Percentiles rank a stretch among this genome's conserved stretches.
phyloP scores from a whole-genome alignment of 352 stramenopile species.

The Aphanomyces cochlioides region DNA sequence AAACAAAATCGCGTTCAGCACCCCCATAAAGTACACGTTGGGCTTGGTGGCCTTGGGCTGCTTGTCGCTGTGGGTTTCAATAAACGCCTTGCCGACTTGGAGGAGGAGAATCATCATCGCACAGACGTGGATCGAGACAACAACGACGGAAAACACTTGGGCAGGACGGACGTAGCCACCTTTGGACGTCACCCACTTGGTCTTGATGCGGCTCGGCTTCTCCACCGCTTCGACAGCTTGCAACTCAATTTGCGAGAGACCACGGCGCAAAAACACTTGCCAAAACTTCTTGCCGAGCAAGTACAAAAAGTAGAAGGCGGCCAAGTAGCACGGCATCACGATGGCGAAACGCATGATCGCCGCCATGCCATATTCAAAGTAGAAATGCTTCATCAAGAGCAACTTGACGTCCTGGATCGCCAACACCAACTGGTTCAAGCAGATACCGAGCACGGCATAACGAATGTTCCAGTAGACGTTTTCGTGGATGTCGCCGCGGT shows the following conservation, averaged over 20 bases:
- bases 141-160: slow-evolving; percentile 66
- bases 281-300: slow-evolving; percentile 67
- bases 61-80: slow-evolving; percentile 31
- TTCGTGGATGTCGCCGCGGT: slow-evolving; percentile 64
- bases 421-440: slow-evolving; percentile 71
- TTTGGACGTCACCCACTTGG: slow-evolving; percentile 64
- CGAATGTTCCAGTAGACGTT: slow-evolving; percentile 72
- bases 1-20: slow-evolving; percentile 76
- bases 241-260: slow-evolving; percentile 24
- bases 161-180: slow-evolving; percentile 75
- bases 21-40: slow-evolving; percentile 81
- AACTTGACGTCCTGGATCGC: slow-evolving; percentile 70
- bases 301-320: slow-evolving; percentile 70
- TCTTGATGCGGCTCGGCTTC: slow-evolving; percentile 47
- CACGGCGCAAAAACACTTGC: slow-evolving; percentile 21
- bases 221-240: slow-evolving; percentile 42
- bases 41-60: slow-evolving; percentile 41
- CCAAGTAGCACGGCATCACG: slow-evolving; percentile 69
- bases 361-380: slow-evolving; percentile 48
- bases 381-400: slow-evolving; percentile 57
- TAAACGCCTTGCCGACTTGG: slow-evolving; percentile 33
- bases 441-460: slow-evolving; percentile 63
- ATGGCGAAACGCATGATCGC: slow-evolving; percentile 63
- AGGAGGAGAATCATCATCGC: slow-evolving; percentile 71
- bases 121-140: slow-evolving; percentile 64